phyloP scores from a whole-genome alignment of 176 grass and related monocot genomes.

The Chloris gayana region DNA sequence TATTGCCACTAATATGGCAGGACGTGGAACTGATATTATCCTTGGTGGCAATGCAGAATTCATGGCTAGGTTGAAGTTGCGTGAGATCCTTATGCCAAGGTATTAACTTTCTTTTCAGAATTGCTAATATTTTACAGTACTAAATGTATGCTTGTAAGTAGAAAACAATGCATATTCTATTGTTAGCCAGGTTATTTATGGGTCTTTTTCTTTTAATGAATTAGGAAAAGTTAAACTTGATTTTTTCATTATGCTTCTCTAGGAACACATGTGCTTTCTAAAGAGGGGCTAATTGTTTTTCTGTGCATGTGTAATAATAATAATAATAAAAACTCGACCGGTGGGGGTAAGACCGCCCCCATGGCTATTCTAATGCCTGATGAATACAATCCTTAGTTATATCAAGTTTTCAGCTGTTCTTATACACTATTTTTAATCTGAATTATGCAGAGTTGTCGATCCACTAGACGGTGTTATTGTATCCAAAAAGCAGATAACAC shows the following conservation, averaged over 20 bases:
- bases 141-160: neutral
- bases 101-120: constrained; percentile 40
- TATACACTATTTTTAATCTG: constrained; percentile 38
- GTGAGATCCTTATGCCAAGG: constrained; percentile 96
- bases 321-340: no score
- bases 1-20: constrained; percentile 98
- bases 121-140: constrained; percentile 4
- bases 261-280: neutral
- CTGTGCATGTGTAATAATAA: neutral
- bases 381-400: neutral
- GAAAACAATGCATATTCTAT: neutral
- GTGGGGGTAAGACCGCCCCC: no score
- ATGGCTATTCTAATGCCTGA: no score
- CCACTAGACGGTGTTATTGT: constrained; percentile 70
- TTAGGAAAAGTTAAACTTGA: neutral
- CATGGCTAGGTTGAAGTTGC: constrained; percentile 93
- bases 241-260: neutral
- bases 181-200: constrained; percentile 6
- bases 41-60: constrained; percentile 98
- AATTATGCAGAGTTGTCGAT: constrained; percentile 73
- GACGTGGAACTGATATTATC: constrained; percentile 97
- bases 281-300: neutral
- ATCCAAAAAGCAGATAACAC: constrained; percentile 77
- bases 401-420: constrained; percentile 7
- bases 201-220: neutral